phyloP scores from a whole-genome alignment of 164 flowering plant genomes.

The Kalanchoe fedtschenkoi region DNA sequence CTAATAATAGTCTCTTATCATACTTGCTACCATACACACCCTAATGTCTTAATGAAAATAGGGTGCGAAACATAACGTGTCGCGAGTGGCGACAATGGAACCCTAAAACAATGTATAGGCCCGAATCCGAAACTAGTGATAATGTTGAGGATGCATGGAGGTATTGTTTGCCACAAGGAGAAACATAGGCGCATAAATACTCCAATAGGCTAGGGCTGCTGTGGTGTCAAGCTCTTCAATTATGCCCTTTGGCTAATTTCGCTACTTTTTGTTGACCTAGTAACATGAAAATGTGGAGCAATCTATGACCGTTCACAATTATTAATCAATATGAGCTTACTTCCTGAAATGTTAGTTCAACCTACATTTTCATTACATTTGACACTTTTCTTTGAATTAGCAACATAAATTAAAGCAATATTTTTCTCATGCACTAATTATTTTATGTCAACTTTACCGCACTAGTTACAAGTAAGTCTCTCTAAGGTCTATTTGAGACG shows the following conservation, averaged over 20 bases:
- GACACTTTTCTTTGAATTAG: neutral
- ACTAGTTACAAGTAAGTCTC: neutral
- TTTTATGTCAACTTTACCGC: neutral
- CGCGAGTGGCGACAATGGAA: no score
- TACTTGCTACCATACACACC: no score
- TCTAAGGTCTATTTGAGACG: neutral
- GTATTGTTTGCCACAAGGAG: no score
- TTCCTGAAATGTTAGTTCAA: neutral
- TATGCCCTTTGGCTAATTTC: no score
- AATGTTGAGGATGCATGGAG: no score
- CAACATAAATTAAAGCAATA: neutral
- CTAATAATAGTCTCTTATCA: no score
- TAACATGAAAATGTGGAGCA: constrained; percentile 3
- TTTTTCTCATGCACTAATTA: neutral
- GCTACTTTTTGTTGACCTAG: neutral
- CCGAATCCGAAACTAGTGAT: no score
- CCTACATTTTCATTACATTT: neutral
- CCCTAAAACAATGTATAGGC: no score
- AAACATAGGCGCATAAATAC: no score
- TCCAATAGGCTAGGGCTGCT: neutral
- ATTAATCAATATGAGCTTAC: neutral
- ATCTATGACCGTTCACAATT: neutral
- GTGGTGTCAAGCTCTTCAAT: neutral
- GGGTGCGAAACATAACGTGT: no score
- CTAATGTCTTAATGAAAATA: no score